phyloP scores from a whole-genome alignment of 1,139 yeast genomes.

The Lizanozyma gosingica region DNA sequence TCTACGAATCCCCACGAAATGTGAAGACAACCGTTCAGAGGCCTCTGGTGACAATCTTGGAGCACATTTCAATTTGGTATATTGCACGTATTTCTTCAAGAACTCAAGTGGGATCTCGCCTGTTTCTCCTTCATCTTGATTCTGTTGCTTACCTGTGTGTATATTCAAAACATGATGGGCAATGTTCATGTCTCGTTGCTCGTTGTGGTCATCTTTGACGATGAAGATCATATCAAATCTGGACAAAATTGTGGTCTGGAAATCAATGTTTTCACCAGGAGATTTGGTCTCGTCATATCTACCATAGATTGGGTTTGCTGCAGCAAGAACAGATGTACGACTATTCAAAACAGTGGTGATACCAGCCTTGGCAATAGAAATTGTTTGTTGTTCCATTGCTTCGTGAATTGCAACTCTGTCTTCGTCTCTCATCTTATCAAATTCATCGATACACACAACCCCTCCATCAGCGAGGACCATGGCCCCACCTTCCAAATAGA shows the following conservation, averaged over 20 bases:
- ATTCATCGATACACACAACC: constrained; percentile 97
- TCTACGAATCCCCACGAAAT: constrained; percentile 85
- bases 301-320: constrained; percentile 96
- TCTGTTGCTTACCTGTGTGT: constrained; percentile 58
- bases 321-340: constrained; percentile 92
- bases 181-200: constrained; percentile 74
- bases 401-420: constrained; percentile 98
- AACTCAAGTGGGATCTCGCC: constrained; percentile 86
- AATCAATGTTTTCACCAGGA: constrained; percentile 97
- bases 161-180: constrained; percentile 95
- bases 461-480: constrained; percentile 99
- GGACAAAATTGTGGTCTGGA: constrained; percentile 92
- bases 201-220: constrained; percentile 92
- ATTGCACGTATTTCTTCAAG: constrained; percentile 88
- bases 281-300: constrained; percentile 92
- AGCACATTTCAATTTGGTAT: constrained; percentile 84
- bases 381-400: constrained; percentile 99
- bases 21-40: constrained; percentile 84
- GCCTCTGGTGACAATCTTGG: constrained; percentile 89
- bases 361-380: constrained; percentile 99
- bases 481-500: constrained; percentile 97
- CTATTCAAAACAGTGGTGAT: constrained; percentile 93
- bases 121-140: constrained; percentile 46
- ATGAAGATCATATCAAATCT: constrained; percentile 98
- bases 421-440: constrained; percentile 98